Base-by-base conservation (phyloP, 345 rosid species). In the Geranium rotundifolium region DNA sequence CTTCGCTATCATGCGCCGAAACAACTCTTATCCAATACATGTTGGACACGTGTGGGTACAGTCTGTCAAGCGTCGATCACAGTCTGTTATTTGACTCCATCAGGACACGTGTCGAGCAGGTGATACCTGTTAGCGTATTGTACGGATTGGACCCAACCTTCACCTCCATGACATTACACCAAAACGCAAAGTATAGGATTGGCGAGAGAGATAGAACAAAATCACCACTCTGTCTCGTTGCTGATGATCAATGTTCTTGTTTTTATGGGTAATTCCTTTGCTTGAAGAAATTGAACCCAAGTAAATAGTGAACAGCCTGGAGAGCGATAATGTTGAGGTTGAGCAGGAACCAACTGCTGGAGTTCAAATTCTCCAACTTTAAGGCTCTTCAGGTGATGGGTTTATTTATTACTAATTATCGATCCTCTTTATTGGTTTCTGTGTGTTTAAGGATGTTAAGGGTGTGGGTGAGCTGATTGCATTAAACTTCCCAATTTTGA, bases 281-380 rank as follows among this genome's bases (percentile, higher is more conserved):
- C 8, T 16, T 8, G 17, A 1, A 4, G 58, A 55, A 16, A 55
- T n/a, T 17, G 58, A 17, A 19, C 18, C 15, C 17, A 29, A 27
- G 41, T 7, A 46, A 29, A 29, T 46, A 20, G 27, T 14, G 14
- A 23, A 23, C 27, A 23, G 27, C 27, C 2, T 23, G 27, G 27
- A 23, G 27, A 2, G 29, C 29, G 57, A 61, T 62, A 56, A 82
- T 85, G 87, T 82, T 77, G 62, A 76, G 80, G 68, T 60, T 75
- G 70, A 76, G 79, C 71, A 79, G 68, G 69, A 71, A 67, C 55
- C 71, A 65, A 65, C 63, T 67, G 56, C 61, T 79, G 57, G 85
- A 82, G 57, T 81, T 85, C 80, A 71, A 63, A 57, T 69, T 85
- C 62, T 81, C 80, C 67, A 69, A 72, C 17, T 71, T 85, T 54